These are phyloP conservation scores for Capronia coronata DNA, from an alignment of 2,329 filamentous ascomycete species.

Conservation along the genomic window DNA sequence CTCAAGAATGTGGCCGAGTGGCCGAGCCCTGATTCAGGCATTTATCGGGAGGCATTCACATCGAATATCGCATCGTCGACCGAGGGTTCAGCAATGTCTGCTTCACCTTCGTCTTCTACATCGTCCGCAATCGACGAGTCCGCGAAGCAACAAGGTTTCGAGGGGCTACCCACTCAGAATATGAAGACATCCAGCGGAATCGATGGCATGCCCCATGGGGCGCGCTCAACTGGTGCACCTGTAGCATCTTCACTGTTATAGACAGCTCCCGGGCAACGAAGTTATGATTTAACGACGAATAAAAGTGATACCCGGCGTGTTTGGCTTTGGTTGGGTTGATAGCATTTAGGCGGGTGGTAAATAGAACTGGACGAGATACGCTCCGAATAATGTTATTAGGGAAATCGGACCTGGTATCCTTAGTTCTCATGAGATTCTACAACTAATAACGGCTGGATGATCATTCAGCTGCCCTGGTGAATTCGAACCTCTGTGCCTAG, in stretches of 20 bases:
- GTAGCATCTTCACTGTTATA: neutral
- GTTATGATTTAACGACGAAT: constrained; percentile 5
- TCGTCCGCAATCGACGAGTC: neutral
- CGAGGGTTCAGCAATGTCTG: neutral
- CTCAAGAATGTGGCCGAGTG: neutral
- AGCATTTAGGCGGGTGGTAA: neutral
- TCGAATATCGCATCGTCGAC: neutral
- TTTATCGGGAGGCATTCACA: neutral
- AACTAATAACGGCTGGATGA: too few species aligned
- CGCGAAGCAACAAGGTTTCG: neutral
- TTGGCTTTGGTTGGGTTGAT: neutral
- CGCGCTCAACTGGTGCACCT: neutral
- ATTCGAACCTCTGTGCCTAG: too few species aligned
- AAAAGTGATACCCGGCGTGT: constrained; percentile 8
- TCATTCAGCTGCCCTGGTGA: too few species aligned
- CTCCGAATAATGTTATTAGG: too few species aligned
- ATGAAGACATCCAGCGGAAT: neutral
- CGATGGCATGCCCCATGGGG: neutral
- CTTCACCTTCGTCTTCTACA: neutral
- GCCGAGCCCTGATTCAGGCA: neutral
- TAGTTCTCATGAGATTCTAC: too few species aligned
- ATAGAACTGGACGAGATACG: neutral
- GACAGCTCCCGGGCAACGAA: neutral
- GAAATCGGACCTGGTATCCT: too few species aligned
- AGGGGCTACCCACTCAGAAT: neutral